Base-by-base conservation (phyloP, 2,329 filamentous ascomycete species). In the Trichoderma brevicompactum region DNA sequence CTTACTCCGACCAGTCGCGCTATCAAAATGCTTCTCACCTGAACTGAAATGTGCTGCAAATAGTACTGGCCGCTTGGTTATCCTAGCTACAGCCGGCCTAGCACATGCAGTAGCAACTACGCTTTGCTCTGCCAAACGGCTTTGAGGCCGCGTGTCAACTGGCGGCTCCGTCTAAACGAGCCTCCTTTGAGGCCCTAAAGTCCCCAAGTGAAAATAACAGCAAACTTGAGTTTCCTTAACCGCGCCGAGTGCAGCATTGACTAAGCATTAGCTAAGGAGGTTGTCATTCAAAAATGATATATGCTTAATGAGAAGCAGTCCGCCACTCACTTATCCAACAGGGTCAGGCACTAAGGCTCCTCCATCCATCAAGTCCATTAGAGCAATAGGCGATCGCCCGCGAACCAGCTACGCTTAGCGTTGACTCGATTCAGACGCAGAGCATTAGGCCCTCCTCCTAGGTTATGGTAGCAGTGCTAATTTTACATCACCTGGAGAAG, bases 21-120 rank as follows among this genome's bases (percentile, higher is more conserved):
- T n/a, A 19, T 43, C 48, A 34, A 34, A 43, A 34, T 12, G 19
- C 46, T 38, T 40, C 36, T 36, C 36, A n/a, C 38, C 15, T 3
- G 23, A 38, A 52, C 5, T 34, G 34, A 43, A 19, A 41, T 61
- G 28, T 15, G 19, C 58, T 61, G 23, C 32, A 52, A 23, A 4
- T 38, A 52, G n/a, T 38, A 43, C 43, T 40, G 17, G 40, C 46
- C 28, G 34, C 36, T 32, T 4, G 36, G n/a, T 6, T 32, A 7
- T 32, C n/a, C 46, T 61, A 61, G 23, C 46, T 43, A 10, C 19
- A 62, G 48, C 49, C 6, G n/a, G 59, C 40, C 28, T 53, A 62
- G 59, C 48, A 44, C 28, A 23, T 53, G 48, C 48, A 52, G 40
- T 62, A 62, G 48, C 32, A 43, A 44, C 28, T 40, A 43, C 36